Conservation (phyloP, 148 eudicot genomes). For the Bassia scoparia region DNA sequence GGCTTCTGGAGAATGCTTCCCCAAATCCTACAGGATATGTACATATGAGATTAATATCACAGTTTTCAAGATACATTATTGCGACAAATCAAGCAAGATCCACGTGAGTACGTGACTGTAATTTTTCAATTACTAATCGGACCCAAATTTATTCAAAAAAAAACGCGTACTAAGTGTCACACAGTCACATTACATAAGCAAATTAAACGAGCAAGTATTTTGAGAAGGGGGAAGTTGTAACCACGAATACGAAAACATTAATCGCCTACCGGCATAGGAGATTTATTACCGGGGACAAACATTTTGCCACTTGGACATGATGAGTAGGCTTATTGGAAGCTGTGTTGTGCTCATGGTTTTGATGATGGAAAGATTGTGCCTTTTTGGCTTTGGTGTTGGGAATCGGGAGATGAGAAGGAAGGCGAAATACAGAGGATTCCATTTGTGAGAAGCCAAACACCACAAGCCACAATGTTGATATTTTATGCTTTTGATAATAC, state of each 20-base stretch:
- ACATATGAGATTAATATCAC: conserved; percentile 31
- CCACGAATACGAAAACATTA: too few relatives aligned
- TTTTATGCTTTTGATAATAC: neutral
- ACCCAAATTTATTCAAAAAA: too few relatives aligned
- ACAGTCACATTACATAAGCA: too few relatives aligned
- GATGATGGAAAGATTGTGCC: conserved; percentile 24
- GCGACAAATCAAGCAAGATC: too few relatives aligned
- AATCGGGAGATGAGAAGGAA: conserved; percentile 36
- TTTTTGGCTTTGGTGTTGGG: conserved; percentile 31
- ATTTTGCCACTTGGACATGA: conserved; percentile 62
- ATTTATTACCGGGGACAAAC: conserved; percentile 76
- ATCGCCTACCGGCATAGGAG: too few relatives aligned
- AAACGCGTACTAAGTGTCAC: too few relatives aligned
- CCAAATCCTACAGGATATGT: conserved; percentile 59
- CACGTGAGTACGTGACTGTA: too few relatives aligned
- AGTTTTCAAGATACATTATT: too few relatives aligned
- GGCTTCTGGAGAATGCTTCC: conserved; percentile 87
- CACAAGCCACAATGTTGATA: neutral
- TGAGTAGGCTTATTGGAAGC: conserved; percentile 31
- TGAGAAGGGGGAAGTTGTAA: too few relatives aligned
- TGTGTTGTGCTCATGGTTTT: conserved; percentile 38
- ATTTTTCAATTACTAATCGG: too few relatives aligned
- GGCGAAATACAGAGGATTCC: conserved; percentile 50
- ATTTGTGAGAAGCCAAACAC: conserved; percentile 20
- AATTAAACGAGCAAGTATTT: too few relatives aligned